Evolutionary conservation across 805 yeast genomes (phyloP).

Genomic region (Saturnispora ahearnii): DNA sequence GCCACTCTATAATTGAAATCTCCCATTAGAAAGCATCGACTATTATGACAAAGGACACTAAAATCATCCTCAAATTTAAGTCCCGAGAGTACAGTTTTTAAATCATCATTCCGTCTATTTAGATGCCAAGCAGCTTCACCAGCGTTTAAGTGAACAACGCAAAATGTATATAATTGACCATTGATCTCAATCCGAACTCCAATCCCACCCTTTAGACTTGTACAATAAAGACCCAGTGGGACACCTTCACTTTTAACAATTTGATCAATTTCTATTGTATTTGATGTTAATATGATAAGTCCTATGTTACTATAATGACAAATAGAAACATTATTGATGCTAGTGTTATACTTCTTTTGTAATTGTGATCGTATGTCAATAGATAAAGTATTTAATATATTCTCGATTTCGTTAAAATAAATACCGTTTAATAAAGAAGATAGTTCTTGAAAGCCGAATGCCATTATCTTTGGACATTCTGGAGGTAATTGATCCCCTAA

Average conservation of each 20-base stretch:
- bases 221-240: conserved; percentile 49
- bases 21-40: conserved; percentile 70
- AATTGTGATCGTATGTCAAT: background rate
- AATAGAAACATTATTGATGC: conserved; percentile 31
- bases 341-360: conserved; percentile 19
- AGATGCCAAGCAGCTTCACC: conserved; percentile 52
- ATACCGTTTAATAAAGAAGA: conserved; percentile 49
- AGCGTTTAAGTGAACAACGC: conserved; percentile 68
- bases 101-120: conserved; percentile 44
- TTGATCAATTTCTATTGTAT: conserved; percentile 17
- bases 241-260: conserved; percentile 23
- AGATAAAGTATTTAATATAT: conserved; percentile 13
- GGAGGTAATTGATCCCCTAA: conserved; percentile 14
- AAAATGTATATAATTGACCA: conserved; percentile 44
- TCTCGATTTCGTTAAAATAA: conserved; percentile 30
- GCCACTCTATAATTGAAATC: conserved; percentile 69
- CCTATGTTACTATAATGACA: conserved; percentile 53
- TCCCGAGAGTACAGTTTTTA: conserved; percentile 39
- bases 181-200: conserved; percentile 43
- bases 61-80: conserved; percentile 51
- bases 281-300: conserved; percentile 40
- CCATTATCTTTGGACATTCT: conserved; percentile 37
- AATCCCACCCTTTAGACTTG: conserved; percentile 70
- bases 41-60: conserved; percentile 40
- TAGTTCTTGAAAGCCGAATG: conserved; percentile 61